Evolutionary conservation across 768 basidiomycete species (phyloP), one percentile per base, ranked within the genome.

Genomic region (Filobasidium wieringae): DNA sequence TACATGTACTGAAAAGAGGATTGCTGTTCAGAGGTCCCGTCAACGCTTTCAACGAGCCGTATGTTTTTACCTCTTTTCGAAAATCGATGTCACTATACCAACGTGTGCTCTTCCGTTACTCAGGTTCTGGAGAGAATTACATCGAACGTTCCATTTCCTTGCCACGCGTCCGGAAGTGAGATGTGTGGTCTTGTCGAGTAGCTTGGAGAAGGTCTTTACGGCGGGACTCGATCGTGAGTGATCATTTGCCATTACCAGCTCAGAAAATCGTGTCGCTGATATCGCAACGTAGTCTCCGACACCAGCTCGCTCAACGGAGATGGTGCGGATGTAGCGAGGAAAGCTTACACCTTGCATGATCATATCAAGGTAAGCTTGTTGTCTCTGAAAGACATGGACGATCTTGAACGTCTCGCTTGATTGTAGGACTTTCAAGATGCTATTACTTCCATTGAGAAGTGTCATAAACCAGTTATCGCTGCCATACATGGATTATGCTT

Each of bases 201-300:
- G 75, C 1, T 67, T 85, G 2, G 81, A 83, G 0, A 88, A 85
- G 69, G 71, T 82, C 4, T 93, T 89, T 69, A 85, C 85, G 0
- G 89, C 87, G 1, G 90, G 91, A 0, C 72, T 93, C 6, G 90
- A 93, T 69, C 68, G 89, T 87, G 62, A 62, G 80, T 65, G 34
- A 30, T 51, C 17, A 2, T 43, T 8, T 50, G 6, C 45, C 15
- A 5, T 22, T 36, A 68, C 63, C 69, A 19, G 58, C 31, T 37
- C 61, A 7, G 62, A 64, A 53, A 54, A 36, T 31, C 6, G 15
- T 45, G 43, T 32, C 40, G 45, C 53, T 17, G 52, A 39, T 40
- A 22, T 32, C 30, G 15, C 41, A 29, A 26, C 57, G 19, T 30
- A 56, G 36, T 27, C 50, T 33, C 9, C 39, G 31, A 22, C 39